Percentiles rank a stretch among this genome's conserved stretches.
Conservation (phyloP, 805 yeast genomes). For the Brettanomyces naardenensis region DNA sequence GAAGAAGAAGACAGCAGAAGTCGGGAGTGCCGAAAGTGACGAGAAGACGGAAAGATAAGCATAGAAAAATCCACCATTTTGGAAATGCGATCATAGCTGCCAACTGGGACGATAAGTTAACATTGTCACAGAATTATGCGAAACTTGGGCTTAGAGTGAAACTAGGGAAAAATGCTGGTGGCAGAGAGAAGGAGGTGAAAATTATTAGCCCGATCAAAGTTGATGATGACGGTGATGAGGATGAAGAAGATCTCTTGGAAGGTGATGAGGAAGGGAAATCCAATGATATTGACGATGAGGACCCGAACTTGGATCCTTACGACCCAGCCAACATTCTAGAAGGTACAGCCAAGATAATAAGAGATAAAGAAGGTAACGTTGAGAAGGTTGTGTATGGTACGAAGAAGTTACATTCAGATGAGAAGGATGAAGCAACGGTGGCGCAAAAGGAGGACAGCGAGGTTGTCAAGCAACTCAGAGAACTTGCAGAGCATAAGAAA, state of each 20-base stretch:
- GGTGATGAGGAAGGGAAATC: slow-evolving; percentile 28
- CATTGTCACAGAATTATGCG: slow-evolving; percentile 81
- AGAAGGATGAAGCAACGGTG: slow-evolving; percentile 24
- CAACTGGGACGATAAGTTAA: slow-evolving; percentile 80
- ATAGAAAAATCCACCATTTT: slow-evolving; percentile 54
- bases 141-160: slow-evolving; percentile 68
- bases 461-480: neutral
- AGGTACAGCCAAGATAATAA: slow-evolving; percentile 71
- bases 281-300: slow-evolving; percentile 24
- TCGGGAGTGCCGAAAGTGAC: slow-evolving; percentile 65
- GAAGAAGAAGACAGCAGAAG: slow-evolving; percentile 78
- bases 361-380: slow-evolving; percentile 65
- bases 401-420: slow-evolving; percentile 1
- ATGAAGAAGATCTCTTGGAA: slow-evolving; percentile 24
- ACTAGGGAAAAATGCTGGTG: slow-evolving; percentile 69
- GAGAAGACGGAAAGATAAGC: slow-evolving; percentile 62
- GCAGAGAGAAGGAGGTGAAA: slow-evolving; percentile 55
- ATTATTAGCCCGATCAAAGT: slow-evolving; percentile 20
- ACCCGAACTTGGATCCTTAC: slow-evolving; percentile 30
- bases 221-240: slow-evolving; percentile 14
- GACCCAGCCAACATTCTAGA: slow-evolving; percentile 59
- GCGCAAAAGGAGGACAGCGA: slow-evolving; percentile 14
- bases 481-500: neutral
- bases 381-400: slow-evolving; percentile 64
- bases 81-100: slow-evolving; percentile 79